These are phyloP conservation scores for Cetradonia linearis DNA, from an alignment of 495 filamentous ascomycete species.

Conservation along the genomic window DNA sequence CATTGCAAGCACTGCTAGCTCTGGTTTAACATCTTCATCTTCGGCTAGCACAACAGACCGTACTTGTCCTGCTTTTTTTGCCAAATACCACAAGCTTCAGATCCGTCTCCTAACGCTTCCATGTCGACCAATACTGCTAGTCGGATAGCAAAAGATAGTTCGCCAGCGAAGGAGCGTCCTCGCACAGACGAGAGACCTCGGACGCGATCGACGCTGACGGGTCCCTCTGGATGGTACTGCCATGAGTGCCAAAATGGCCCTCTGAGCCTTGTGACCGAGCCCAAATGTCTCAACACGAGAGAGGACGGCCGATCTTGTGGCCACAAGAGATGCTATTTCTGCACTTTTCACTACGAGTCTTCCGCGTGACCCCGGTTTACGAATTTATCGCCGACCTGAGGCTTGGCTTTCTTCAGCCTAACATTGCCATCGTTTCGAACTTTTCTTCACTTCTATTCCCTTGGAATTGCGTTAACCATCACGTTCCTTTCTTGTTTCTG, in stretches of 20 bases:
- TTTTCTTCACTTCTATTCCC: not conserved
- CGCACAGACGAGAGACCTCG: not conserved
- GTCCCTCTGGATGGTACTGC: conserved; percentile 3
- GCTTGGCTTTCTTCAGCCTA: not conserved
- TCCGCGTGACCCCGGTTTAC: not conserved
- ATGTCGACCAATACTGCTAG: not conserved
- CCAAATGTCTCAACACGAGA: conserved; percentile 7
- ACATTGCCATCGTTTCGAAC: not conserved
- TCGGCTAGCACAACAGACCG: not conserved
- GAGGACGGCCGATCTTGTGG: not conserved
- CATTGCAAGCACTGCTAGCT: not conserved
- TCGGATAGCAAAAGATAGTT: not conserved
- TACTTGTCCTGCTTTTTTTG: not conserved
- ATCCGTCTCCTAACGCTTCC: not conserved
- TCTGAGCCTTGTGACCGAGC: not conserved
- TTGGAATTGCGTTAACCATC: not conserved
- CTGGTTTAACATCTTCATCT: not conserved
- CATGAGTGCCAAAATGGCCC: conserved; percentile 3
- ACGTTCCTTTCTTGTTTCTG: not conserved
- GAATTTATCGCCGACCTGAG: not conserved
- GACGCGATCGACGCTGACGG: not conserved
- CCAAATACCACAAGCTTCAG: not conserved
- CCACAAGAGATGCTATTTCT: conserved; percentile 3
- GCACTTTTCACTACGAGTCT: not conserved
- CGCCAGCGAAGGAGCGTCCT: not conserved